Conservation (phyloP, 352 stramenopile genomes). For the Globisporangium radiosum region DNA sequence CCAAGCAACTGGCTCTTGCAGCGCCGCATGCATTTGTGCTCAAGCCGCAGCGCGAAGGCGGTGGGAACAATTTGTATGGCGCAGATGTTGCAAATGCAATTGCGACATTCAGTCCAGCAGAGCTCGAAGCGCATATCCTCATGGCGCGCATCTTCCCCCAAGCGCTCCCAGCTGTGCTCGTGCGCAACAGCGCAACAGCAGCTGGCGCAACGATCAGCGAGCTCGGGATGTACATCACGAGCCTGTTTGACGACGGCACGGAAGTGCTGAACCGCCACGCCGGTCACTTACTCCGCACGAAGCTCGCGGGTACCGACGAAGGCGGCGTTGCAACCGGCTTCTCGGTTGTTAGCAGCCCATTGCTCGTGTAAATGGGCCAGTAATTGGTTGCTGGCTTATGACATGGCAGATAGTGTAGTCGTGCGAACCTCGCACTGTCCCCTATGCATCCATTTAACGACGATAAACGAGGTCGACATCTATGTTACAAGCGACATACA, state of each 20-base stretch:
- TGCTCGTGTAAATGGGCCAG: conserved; percentile 55
- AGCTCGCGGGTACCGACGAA: conserved; percentile 94
- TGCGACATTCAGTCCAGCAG: conserved; percentile 49
- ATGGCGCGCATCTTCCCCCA: conserved; percentile 96
- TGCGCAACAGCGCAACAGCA: conserved; percentile 64
- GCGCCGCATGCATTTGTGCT: conserved; percentile 89
- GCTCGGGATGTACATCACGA: conserved; percentile 93
- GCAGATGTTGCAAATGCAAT: conserved; percentile 87
- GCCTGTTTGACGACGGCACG: conserved; percentile 65
- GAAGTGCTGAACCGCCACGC: conserved; percentile 92
- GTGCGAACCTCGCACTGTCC: too few species aligned
- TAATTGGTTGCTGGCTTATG: not conserved
- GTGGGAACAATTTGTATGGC: conserved; percentile 97
- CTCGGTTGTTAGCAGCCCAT: conserved; percentile 88
- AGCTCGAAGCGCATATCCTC: conserved; percentile 91
- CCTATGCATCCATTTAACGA: not conserved
- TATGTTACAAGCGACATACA: too few species aligned
- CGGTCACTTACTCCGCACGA: conserved; percentile 95
- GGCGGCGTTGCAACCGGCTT: conserved; percentile 94
- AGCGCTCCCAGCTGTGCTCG: conserved; percentile 66
- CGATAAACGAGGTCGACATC: too few species aligned
- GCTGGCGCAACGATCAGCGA: conserved; percentile 90
- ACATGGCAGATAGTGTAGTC: too few species aligned
- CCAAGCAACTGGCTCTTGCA: conserved; percentile 64
- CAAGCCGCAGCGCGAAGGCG: conserved; percentile 97